phyloP scores from a whole-genome alignment of 1,284 basidiomycete species.

The Tremellales sp. region DNA sequence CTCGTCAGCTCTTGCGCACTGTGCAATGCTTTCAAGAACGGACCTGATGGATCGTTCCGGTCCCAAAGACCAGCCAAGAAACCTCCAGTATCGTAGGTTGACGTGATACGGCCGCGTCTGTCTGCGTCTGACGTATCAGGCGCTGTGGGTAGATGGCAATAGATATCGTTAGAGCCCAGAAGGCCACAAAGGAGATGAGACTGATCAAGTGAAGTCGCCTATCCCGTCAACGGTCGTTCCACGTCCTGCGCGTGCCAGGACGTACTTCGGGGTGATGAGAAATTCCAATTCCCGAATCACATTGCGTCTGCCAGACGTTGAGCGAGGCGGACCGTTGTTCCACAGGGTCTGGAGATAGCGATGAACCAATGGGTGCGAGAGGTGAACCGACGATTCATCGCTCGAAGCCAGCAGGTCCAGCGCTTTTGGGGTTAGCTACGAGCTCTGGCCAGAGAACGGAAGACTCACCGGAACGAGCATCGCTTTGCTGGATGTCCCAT shows the following conservation, averaged over 20 bases:
- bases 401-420: not conserved
- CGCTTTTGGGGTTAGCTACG: not conserved
- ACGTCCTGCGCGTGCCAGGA: not conserved
- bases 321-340: not conserved
- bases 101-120: too few relatives aligned
- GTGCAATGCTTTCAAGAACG: too few relatives aligned
- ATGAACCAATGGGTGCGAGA: not conserved
- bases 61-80: not conserved
- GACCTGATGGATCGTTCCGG: not conserved
- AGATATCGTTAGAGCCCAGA: not conserved
- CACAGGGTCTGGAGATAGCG: not conserved
- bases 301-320: not conserved
- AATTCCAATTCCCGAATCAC: not conserved
- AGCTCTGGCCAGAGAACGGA: too few relatives aligned
- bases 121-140: too few relatives aligned
- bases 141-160: too few relatives aligned
- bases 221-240: not conserved
- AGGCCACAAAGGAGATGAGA: not conserved
- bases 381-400: not conserved
- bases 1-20: too few relatives aligned
- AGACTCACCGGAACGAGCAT: too few relatives aligned
- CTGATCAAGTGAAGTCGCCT: not conserved
- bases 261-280: not conserved
- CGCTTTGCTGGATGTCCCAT: too few relatives aligned
- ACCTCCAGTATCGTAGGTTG: not conserved